Percentiles rank a stretch among this genome's conserved stretches.
phyloP scores from a whole-genome alignment of 208 protist species.

The Leishmania martiniquensis region DNA sequence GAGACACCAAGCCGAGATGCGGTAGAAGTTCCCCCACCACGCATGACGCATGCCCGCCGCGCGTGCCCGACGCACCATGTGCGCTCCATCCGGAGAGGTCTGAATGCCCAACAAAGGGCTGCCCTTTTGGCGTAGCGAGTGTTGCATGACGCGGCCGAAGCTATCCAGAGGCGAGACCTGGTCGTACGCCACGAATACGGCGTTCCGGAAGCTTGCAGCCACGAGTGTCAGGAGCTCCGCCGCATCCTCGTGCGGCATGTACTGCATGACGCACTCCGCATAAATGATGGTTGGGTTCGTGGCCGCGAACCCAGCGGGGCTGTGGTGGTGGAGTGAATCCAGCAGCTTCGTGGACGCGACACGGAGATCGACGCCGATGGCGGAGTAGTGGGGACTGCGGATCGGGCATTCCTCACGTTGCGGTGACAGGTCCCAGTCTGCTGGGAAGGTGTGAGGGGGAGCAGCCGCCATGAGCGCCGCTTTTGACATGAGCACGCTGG shows the following conservation, averaged over 20 bases:
- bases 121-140: constrained; percentile 62
- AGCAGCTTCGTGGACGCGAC: constrained; percentile 36
- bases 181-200: constrained; percentile 82
- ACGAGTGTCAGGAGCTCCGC: constrained; percentile 56
- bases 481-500: constrained; percentile 78
- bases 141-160: constrained; percentile 84
- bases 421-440: constrained; percentile 30
- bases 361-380: constrained; percentile 81
- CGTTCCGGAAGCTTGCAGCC: constrained; percentile 50
- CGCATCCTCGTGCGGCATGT: constrained; percentile 75
- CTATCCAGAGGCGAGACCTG: constrained; percentile 80
- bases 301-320: constrained; percentile 34
- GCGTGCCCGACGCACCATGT: constrained; percentile 60
- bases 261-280: constrained; percentile 93
- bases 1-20: constrained; percentile 63
- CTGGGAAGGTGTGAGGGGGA: constrained; percentile 52
- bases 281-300: constrained; percentile 77
- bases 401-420: constrained; percentile 20
- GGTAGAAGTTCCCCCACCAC: constrained; percentile 82
- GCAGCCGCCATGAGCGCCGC: constrained; percentile 68
- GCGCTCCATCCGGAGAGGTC: constrained; percentile 33
- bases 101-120: constrained; percentile 81
- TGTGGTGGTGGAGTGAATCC: constrained; percentile 29
- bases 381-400: constrained; percentile 50
- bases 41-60: constrained; percentile 55